Percentiles rank a stretch among this genome's conserved stretches.
These are phyloP conservation scores for Annona squamosa DNA, from an alignment of 164 flowering plant genomes.

Conservation along the genomic window DNA sequence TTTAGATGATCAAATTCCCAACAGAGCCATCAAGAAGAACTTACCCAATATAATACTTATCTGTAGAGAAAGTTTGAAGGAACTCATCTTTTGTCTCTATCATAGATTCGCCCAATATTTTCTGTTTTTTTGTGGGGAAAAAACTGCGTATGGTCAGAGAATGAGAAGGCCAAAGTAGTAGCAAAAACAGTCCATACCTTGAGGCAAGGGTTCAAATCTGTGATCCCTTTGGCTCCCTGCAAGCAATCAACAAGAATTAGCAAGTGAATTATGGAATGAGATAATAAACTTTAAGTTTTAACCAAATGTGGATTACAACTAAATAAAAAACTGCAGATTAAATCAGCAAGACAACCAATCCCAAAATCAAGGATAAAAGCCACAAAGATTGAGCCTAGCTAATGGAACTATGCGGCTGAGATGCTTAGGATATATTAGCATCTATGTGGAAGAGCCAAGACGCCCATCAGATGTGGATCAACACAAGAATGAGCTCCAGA, in stretches of 20 bases:
- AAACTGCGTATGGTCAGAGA: no score
- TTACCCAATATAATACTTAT: conserved; percentile 53
- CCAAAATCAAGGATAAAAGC: not conserved
- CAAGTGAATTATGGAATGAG: not conserved
- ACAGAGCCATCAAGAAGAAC: not conserved
- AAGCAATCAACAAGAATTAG: conserved; percentile 5
- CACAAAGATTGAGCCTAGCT: not conserved
- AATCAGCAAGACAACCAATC: not conserved
- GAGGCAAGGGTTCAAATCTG: conserved; percentile 68
- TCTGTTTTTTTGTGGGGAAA: conserved; percentile 26
- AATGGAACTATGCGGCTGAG: not conserved
- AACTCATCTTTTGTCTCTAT: conserved; percentile 67
- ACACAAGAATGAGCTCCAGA: not conserved
- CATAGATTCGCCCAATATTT: conserved; percentile 75
- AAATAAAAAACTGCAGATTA: not conserved
- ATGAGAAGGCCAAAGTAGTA: not conserved
- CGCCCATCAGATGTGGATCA: not conserved
- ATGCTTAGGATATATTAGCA: not conserved
- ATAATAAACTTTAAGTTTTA: not conserved
- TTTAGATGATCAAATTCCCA: not conserved
- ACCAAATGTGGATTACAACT: not conserved
- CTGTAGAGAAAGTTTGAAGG: conserved; percentile 63
- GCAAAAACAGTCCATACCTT: conserved; percentile 37
- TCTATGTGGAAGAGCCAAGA: not conserved
- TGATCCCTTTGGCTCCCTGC: conserved; percentile 81